Evolutionary conservation across 108 stramenopile species (phyloP).

Genomic region (Fistulifera solaris): DNA sequence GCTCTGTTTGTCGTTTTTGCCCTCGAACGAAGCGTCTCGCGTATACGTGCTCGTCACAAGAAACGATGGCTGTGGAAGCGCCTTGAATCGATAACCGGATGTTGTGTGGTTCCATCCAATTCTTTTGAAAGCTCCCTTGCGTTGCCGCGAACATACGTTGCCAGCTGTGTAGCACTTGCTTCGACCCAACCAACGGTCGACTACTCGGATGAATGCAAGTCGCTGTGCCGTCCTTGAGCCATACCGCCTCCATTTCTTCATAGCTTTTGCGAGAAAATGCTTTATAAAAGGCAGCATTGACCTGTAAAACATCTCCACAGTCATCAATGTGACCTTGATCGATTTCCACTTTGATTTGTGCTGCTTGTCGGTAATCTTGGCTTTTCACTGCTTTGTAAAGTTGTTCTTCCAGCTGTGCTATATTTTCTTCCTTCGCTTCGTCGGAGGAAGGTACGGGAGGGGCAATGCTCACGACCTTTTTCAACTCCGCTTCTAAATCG

Average conservation of each 20-base stretch:
- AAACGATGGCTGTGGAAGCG: slow-evolving; percentile 57
- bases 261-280: slow-evolving; percentile 61
- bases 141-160: slow-evolving; percentile 59
- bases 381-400: slow-evolving; percentile 34
- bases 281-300: slow-evolving; percentile 67
- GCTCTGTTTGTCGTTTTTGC: slow-evolving; percentile 29
- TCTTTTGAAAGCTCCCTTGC: slow-evolving; percentile 32
- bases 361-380: slow-evolving; percentile 37
- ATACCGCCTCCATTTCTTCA: slow-evolving; percentile 57
- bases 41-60: slow-evolving; percentile 77
- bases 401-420: slow-evolving; percentile 28
- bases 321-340: slow-evolving; percentile 70
- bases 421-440: slow-evolving; percentile 23
- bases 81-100: slow-evolving; percentile 67
- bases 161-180: slow-evolving; percentile 53
- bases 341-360: slow-evolving; percentile 38
- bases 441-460: slow-evolving; percentile 19
- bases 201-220: slow-evolving; percentile 76
- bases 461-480: slow-evolving; percentile 37
- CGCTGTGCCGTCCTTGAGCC: slow-evolving; percentile 56
- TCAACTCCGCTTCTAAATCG: slow-evolving; percentile 40
- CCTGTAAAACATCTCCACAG: slow-evolving; percentile 64
- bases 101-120: slow-evolving; percentile 62
- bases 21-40: slow-evolving; percentile 48
- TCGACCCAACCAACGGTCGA: slow-evolving; percentile 49